These are phyloP conservation scores for Aureobasidium sp. DNA, from an alignment of 2,329 filamentous ascomycete species.

Conservation along the genomic window DNA sequence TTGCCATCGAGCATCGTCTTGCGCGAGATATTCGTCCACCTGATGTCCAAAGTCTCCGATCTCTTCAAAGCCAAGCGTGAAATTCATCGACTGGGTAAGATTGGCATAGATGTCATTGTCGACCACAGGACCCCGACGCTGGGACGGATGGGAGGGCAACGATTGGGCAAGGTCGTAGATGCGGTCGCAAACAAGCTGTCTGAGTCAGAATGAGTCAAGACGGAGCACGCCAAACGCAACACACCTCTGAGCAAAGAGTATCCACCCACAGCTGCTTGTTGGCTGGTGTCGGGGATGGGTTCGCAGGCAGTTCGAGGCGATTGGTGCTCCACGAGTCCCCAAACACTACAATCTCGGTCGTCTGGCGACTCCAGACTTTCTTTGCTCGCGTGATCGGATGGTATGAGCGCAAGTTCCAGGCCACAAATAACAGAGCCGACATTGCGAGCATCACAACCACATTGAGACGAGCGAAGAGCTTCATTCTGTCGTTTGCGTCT, in stretches of 20 bases:
- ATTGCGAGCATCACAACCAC: slow-evolving; percentile 5
- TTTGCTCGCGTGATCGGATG: slow-evolving; percentile 8
- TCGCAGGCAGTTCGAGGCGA: slow-evolving; percentile 1
- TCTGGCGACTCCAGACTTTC: slow-evolving; percentile 2
- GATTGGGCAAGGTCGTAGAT: slow-evolving; percentile 7
- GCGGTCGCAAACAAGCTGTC: slow-evolving; percentile 11
- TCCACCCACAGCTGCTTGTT: slow-evolving; percentile 9
- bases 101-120: slow-evolving; percentile 4
- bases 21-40: slow-evolving; percentile 4
- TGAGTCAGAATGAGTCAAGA: slow-evolving; percentile 4
- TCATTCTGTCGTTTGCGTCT: slow-evolving; percentile 7
- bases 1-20: slow-evolving; percentile 1
- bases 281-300: not conserved
- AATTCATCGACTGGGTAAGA: not conserved
- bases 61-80: not conserved
- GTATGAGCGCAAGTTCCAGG: not conserved
- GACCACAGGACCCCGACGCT: slow-evolving; percentile 3
- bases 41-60: slow-evolving; percentile 10
- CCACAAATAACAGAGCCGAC: slow-evolving; percentile 4
- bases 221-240: not conserved
- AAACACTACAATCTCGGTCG: not conserved
- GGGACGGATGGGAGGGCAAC: not conserved
- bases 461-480: slow-evolving; percentile 11
- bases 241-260: slow-evolving; percentile 5
- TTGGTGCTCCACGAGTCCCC: slow-evolving; percentile 12